Evolutionary conservation across 139 green algal species (phyloP).

Genomic region (Yamagishiella unicocca): DNA sequence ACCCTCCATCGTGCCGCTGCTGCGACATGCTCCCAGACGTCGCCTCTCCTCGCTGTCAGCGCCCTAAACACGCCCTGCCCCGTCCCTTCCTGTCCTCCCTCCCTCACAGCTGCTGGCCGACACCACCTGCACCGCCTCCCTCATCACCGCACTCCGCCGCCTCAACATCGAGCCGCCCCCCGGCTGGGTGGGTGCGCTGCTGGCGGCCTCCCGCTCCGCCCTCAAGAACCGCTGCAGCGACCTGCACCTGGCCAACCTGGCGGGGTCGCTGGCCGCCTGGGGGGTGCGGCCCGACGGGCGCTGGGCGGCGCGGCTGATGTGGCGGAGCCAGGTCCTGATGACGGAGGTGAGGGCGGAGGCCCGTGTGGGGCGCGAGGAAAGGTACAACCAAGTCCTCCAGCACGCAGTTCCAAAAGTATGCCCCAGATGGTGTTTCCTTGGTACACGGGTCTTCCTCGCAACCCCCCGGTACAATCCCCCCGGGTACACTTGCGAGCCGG

Average conservation of each 20-base stretch:
- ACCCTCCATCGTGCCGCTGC: too few species aligned
- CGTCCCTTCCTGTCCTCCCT: background rate
- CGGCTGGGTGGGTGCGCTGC: constrained; percentile 15
- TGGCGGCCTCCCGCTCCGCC: constrained; percentile 18
- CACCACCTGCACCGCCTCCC: constrained; percentile 28
- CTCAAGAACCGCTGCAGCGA: constrained; percentile 28
- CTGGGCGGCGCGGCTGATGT: constrained; percentile 20
- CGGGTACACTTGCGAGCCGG: too few species aligned
- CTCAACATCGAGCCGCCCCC: constrained; percentile 35
- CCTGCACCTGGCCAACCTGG: constrained; percentile 47
- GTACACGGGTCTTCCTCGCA: too few species aligned
- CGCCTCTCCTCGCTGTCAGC: too few species aligned
- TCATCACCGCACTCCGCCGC: constrained; percentile 32
- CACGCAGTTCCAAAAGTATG: too few species aligned
- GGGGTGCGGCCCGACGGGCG: constrained; percentile 21
- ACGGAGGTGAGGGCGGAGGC: constrained; percentile 1
- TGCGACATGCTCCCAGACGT: too few species aligned
- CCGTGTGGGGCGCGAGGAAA: background rate
- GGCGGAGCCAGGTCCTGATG: constrained; percentile 38
- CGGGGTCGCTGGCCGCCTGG: constrained; percentile 28
- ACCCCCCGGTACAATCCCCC: background rate
- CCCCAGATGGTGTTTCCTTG: too few species aligned
- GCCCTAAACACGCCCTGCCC: background rate
- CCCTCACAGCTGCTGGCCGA: constrained; percentile 19
- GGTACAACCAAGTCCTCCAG: too few species aligned